phyloP scores from a whole-genome alignment of 371 early-diverging fungal genomes.

The Lichtheimia ramosa region DNA sequence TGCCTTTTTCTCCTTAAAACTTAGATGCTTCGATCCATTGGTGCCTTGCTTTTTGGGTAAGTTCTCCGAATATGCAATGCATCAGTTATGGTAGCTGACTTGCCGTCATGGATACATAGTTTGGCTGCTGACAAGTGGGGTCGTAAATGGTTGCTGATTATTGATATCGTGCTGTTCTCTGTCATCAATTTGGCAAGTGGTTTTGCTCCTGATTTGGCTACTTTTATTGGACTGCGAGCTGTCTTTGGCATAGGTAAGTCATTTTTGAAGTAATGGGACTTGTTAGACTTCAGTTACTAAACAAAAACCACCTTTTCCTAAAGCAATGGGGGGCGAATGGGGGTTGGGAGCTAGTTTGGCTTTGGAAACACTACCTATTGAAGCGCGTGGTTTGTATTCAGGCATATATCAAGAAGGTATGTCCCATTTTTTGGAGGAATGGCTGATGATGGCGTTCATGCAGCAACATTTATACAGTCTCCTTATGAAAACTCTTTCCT shows the following conservation, averaged over 20 bases:
- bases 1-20: background rate
- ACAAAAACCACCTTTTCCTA: conserved; percentile 14
- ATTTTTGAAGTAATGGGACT: too few species aligned
- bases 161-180: conserved; percentile 64
- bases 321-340: conserved; percentile 78
- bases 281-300: too few species aligned
- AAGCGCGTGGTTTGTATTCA: conserved; percentile 70
- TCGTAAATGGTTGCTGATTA: conserved; percentile 68
- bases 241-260: conserved; percentile 52
- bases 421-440: background rate
- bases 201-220: conserved; percentile 57
- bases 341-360: conserved; percentile 68
- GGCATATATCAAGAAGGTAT: conserved; percentile 74
- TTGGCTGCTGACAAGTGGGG: conserved; percentile 67
- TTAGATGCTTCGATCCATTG: conserved; percentile 69
- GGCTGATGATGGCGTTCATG: conserved; percentile 9
- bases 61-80: background rate
- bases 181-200: conserved; percentile 68
- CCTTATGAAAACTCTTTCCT: too few species aligned
- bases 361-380: conserved; percentile 65
- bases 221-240: conserved; percentile 51
- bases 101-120: conserved; percentile 10
- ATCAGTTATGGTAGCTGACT: background rate
- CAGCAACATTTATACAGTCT: too few species aligned
- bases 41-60: conserved; percentile 72